phyloP scores from a whole-genome alignment of 495 filamentous ascomycete genomes.

The Tuber calosporum region DNA sequence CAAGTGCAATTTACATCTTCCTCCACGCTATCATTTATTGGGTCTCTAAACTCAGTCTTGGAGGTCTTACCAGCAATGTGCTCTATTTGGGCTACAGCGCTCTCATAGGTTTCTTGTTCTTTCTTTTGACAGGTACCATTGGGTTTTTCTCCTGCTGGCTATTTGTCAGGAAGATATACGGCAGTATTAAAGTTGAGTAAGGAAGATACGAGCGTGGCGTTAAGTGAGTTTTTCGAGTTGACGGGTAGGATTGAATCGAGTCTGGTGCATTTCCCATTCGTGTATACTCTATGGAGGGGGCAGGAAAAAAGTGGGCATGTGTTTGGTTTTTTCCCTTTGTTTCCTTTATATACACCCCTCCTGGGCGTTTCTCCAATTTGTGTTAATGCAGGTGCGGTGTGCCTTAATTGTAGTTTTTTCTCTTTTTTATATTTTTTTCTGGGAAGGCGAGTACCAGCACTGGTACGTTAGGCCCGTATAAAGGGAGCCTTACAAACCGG shows the following conservation, averaged over 20 bases:
- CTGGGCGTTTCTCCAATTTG: neutral
- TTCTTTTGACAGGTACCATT: slow-evolving; percentile 92
- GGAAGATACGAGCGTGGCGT: neutral
- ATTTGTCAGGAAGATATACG: slow-evolving; percentile 88
- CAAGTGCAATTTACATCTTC: slow-evolving; percentile 84
- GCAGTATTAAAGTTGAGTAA: slow-evolving; percentile 92
- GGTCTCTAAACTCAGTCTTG: slow-evolving; percentile 73
- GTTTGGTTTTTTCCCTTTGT: neutral
- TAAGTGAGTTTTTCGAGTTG: neutral
- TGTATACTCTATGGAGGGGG: slow-evolving; percentile 6
- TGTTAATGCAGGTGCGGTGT: neutral
- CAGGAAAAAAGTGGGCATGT: neutral
- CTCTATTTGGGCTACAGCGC: slow-evolving; percentile 90
- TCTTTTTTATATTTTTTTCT: neutral
- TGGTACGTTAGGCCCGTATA: neutral
- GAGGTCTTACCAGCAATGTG: slow-evolving; percentile 74
- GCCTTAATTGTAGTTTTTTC: slow-evolving; percentile 21
- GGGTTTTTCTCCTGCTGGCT: slow-evolving; percentile 92
- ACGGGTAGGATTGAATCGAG: slow-evolving; percentile 5
- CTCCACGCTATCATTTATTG: slow-evolving; percentile 81
- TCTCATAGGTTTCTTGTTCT: slow-evolving; percentile 82
- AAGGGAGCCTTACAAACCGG: neutral
- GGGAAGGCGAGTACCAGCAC: neutral
- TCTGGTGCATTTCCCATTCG: slow-evolving; percentile 9
- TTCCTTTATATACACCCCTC: neutral